These are phyloP conservation scores for Paecilomyces variotii DNA, from an alignment of 2,329 filamentous ascomycete genomes.

Conservation along the genomic window DNA sequence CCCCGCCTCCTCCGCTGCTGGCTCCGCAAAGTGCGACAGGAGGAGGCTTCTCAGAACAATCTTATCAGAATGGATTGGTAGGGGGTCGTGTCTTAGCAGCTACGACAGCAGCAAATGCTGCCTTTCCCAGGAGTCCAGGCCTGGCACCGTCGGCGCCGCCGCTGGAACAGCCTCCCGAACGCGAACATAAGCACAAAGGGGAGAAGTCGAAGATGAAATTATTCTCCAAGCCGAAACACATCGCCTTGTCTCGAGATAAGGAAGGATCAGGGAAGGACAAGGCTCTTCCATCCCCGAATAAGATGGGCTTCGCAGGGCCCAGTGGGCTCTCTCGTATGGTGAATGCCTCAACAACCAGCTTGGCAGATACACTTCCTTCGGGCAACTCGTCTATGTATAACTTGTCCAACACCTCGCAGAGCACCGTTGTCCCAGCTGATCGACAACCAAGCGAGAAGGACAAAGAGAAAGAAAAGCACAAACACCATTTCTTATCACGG, in stretches of 20 bases:
- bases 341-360: constrained; percentile 53
- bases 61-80: constrained; percentile 45
- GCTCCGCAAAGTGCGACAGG: constrained; percentile 16
- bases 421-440: constrained; percentile 48
- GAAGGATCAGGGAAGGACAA: constrained; percentile 40
- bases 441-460: constrained; percentile 21
- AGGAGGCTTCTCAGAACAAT: constrained; percentile 14
- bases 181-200: constrained; percentile 45
- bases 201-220: constrained; percentile 62
- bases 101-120: constrained; percentile 54
- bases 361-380: constrained; percentile 47
- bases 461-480: constrained; percentile 36
- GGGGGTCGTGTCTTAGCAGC: constrained; percentile 48
- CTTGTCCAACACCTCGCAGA: constrained; percentile 54
- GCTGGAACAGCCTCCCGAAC: constrained; percentile 21
- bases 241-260: constrained; percentile 54
- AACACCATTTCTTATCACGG: constrained; percentile 58
- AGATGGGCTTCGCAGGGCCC: constrained; percentile 43
- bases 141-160: constrained; percentile 21
- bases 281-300: constrained; percentile 52
- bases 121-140: constrained; percentile 46
- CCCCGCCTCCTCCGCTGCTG: constrained; percentile 24
- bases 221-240: constrained; percentile 60
- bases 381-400: constrained; percentile 53
- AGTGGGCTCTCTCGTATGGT: constrained; percentile 47